Conservation (phyloP, 768 basidiomycete species). For the Lepiota venenata region DNA sequence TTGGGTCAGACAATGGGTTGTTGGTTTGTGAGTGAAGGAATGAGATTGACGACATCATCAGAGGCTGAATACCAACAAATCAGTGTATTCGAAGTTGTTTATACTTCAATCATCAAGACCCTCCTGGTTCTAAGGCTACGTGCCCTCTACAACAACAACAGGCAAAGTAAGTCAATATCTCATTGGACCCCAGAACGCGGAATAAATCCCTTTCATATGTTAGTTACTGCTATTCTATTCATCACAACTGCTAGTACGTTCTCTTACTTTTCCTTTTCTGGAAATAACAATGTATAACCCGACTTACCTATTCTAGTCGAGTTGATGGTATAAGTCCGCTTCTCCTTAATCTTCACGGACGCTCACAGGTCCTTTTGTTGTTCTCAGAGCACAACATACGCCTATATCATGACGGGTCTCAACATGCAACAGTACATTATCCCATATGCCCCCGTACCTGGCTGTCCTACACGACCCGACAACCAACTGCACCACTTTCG, state of each 20-base stretch:
- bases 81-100: conserved; percentile 1
- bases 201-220: not conserved
- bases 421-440: not conserved
- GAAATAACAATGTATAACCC: not conserved
- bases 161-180: not conserved
- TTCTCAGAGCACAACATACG: conserved; percentile 6
- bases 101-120: conserved; percentile 7
- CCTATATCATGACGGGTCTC: conserved; percentile 4
- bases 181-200: not conserved
- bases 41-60: not conserved
- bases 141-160: not conserved
- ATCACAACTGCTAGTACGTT: not conserved
- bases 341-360: not conserved
- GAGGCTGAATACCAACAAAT: not conserved
- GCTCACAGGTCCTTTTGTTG: not conserved
- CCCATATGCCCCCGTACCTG: not conserved
- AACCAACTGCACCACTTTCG: not conserved
- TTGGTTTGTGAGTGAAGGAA: not conserved
- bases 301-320: not conserved
- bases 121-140: conserved; percentile 4
- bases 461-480: not conserved
- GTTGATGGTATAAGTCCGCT: not conserved
- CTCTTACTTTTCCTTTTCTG: not conserved
- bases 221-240: not conserved
- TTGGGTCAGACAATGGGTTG: conserved; percentile 2